phyloP scores from a whole-genome alignment of 768 basidiomycete species.

The Mycena vitilis region DNA sequence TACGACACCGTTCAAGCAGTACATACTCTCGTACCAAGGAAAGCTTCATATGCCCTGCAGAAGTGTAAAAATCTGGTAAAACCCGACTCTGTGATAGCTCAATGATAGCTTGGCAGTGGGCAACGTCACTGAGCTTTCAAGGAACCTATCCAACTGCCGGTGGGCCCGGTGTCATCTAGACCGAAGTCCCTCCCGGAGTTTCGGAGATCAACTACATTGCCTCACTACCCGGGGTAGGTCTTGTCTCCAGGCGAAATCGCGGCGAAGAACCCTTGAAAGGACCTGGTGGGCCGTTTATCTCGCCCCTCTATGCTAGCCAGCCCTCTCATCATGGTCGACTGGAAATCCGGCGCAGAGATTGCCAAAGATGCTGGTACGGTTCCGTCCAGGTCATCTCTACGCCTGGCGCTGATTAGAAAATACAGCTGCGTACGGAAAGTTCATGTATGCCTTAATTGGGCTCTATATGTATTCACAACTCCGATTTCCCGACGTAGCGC shows the following conservation, averaged over 20 bases:
- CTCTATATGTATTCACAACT: constrained; percentile 61
- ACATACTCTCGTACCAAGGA: too few relatives aligned
- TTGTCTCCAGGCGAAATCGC: constrained; percentile 32
- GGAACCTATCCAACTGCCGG: too few relatives aligned
- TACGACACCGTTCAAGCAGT: too few relatives aligned
- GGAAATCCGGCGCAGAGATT: constrained; percentile 63
- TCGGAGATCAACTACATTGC: too few relatives aligned
- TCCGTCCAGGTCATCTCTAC: constrained; percentile 3
- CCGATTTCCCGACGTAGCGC: constrained; percentile 25
- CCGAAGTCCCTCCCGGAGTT: too few relatives aligned
- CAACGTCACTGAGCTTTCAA: too few relatives aligned
- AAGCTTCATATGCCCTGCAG: too few relatives aligned
- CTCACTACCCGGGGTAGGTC: too few relatives aligned
- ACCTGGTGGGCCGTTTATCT: constrained; percentile 9
- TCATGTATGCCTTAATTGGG: constrained; percentile 71
- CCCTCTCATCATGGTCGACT: constrained; percentile 62
- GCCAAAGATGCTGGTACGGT: constrained; percentile 58
- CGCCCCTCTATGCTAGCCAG: constrained; percentile 12
- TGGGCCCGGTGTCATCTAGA: too few relatives aligned
- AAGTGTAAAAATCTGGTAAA: too few relatives aligned
- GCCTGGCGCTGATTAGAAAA: constrained; percentile 13
- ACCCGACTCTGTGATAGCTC: too few relatives aligned
- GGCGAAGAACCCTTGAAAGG: constrained; percentile 17
- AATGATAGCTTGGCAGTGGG: too few relatives aligned
- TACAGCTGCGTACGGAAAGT: constrained; percentile 60